Base-by-base conservation (phyloP, 441 rosid genomes). In the Euphorbia schlechtendalii region DNA sequence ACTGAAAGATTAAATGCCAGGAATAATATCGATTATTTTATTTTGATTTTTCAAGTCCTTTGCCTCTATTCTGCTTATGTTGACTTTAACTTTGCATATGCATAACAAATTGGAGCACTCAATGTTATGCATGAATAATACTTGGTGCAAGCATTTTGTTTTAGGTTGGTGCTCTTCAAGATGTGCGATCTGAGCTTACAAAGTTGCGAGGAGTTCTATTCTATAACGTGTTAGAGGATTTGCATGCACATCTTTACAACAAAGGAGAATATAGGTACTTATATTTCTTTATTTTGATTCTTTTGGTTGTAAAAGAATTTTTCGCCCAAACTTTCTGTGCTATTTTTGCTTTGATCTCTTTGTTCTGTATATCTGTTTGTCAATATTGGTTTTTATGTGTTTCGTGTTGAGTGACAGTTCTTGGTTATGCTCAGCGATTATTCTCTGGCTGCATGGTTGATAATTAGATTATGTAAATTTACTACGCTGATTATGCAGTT, bases 131-230 rank as follows among this genome's bases (percentile, higher is more conserved):
- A 58, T 57, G 67, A n/a, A 11, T 41, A 41, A 40, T 70, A 63
- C 51, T 46, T 40, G 40, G 41, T 64, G 17, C 56, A 51, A 68
- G 63, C 27, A 61, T 45, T 66, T 49, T 75, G 46, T 56, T 68
- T 56, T 73, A 95, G 99, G 99, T 95, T 73, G 98, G 99, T 63
- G 96, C 98, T 71, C 97, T 95, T 80, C 99, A 90, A 90, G 99
- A 95, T 77, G 87, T 95, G 63, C 84, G 96, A 79, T 90, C 98
- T 76, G 99, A 92, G 85, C 80, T 95, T 75, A 76, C 87, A 67
- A 92, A 95, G 81, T 73, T 95, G 82, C 84, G 92, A 49, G 97
- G 98, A 71, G 80, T 78, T 67, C 78, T 92, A 36, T 95, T 95
- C 78, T 88, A 82, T 73, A 85, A 84, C 80, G 71, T 95, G 71